A percentile compares a stretch with the other conserved stretches of the same genome.
Conservation (phyloP, 495 filamentous ascomycete genomes). For the Hypoxylon crocopeplum region DNA sequence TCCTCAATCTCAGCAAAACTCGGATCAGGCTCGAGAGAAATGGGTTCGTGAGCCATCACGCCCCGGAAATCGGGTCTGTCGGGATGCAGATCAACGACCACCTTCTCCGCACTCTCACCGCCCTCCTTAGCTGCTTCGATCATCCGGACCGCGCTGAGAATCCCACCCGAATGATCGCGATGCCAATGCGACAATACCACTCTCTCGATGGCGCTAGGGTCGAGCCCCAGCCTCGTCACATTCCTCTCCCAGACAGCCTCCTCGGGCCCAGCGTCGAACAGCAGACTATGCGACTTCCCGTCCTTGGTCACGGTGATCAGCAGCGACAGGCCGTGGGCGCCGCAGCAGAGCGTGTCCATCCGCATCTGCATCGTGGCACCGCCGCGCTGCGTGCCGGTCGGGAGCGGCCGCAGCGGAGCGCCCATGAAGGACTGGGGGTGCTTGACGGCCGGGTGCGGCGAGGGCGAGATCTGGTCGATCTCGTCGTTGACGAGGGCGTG, state of each 20-base stretch:
- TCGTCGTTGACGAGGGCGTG: constrained; percentile 50
- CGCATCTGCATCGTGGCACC: constrained; percentile 54
- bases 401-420: constrained; percentile 42
- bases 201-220: constrained; percentile 47
- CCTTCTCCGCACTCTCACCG: constrained; percentile 27
- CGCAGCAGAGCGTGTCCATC: constrained; percentile 66
- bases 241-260: constrained; percentile 64
- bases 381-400: constrained; percentile 38
- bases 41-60: constrained; percentile 49
- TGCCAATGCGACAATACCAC: constrained; percentile 64
- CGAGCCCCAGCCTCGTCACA: constrained; percentile 54
- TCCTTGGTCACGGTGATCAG: constrained; percentile 63
- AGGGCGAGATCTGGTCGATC: constrained; percentile 61
- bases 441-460: constrained; percentile 57
- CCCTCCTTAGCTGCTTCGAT: constrained; percentile 51
- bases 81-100: constrained; percentile 63
- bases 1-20: constrained; percentile 58
- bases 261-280: constrained; percentile 68
- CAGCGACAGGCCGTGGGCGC: constrained; percentile 65
- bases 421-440: constrained; percentile 51
- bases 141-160: constrained; percentile 50
- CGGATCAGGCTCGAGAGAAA: constrained; percentile 65
- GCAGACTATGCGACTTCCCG: constrained; percentile 57
- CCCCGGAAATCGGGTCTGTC: constrained; percentile 62
- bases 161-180: constrained; percentile 66